These are phyloP conservation scores for Sphagnum contortum DNA, from an alignment of 225 moss, liverwort and hornwort genomes.

Conservation along the genomic window DNA sequence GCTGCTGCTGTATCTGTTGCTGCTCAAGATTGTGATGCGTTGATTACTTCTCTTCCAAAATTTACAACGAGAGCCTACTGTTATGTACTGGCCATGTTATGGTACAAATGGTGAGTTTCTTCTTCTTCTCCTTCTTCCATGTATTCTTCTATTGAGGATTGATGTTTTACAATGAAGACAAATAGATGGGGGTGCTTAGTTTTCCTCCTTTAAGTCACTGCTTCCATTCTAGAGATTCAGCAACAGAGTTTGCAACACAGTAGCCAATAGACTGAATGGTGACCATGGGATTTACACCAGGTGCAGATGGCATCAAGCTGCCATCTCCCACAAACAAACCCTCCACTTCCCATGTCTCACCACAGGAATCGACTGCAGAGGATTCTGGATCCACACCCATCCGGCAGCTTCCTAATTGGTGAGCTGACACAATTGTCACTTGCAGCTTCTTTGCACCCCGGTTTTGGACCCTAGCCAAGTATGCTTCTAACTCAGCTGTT, in stretches of 20 bases:
- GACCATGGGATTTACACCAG: constrained; percentile 91
- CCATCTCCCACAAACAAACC: constrained; percentile 74
- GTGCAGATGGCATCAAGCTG: constrained; percentile 77
- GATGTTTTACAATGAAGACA: no score
- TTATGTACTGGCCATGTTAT: no score
- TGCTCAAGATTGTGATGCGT: no score
- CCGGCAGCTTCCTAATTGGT: constrained; percentile 78
- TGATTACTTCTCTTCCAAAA: no score
- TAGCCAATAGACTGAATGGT: constrained; percentile 75
- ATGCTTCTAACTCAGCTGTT: constrained; percentile 24
- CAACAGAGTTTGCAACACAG: constrained; percentile 67
- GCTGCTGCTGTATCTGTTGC: no score
- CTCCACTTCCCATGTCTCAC: constrained; percentile 77
- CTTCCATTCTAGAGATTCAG: constrained; percentile 10
- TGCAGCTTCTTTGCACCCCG: constrained; percentile 20
- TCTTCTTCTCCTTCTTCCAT: no score
- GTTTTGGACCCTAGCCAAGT: constrained; percentile 19
- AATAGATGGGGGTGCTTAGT: no score
- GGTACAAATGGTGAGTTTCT: no score
- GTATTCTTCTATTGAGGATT: no score
- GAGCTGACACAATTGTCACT: constrained; percentile 52
- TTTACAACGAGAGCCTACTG: no score
- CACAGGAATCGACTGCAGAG: constrained; percentile 50
- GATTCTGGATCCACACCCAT: constrained; percentile 47
- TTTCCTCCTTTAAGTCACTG: no score